phyloP scores from a whole-genome alignment of 345 rosid genomes.

The Dipteronia dyeriana region DNA sequence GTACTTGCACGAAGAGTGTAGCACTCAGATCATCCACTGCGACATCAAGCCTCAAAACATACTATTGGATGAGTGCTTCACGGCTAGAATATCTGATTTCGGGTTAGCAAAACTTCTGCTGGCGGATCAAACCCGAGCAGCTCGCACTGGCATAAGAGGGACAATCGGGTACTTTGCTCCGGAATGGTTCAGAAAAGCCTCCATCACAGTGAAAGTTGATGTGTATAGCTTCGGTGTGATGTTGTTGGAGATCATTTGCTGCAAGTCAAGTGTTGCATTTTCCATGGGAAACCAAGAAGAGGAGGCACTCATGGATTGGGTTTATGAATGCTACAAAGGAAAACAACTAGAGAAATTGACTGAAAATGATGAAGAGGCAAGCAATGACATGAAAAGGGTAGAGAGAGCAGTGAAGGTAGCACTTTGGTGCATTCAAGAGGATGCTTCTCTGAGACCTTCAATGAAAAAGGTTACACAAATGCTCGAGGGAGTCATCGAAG shows the following conservation, averaged over 20 bases:
- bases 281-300: background rate
- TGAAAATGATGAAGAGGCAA: constrained; percentile 17
- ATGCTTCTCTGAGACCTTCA: constrained; percentile 12
- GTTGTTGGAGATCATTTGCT: constrained; percentile 17
- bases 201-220: constrained; percentile 18
- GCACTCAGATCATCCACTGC: constrained; percentile 16
- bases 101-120: constrained; percentile 14
- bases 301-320: constrained; percentile 15
- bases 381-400: constrained; percentile 3
- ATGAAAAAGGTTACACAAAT: constrained; percentile 14
- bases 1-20: constrained; percentile 19
- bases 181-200: constrained; percentile 12
- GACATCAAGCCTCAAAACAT: constrained; percentile 21
- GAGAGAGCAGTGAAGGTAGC: constrained; percentile 7
- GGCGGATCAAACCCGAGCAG: constrained; percentile 19
- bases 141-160: constrained; percentile 15
- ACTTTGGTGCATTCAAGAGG: constrained; percentile 21
- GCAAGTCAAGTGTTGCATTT: constrained; percentile 14
- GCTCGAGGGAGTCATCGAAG: constrained; percentile 14
- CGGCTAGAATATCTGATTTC: constrained; percentile 9
- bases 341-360: constrained; percentile 5
- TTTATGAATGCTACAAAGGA: background rate
- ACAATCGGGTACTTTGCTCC: constrained; percentile 13
- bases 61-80: constrained; percentile 15
- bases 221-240: constrained; percentile 16